Conservation (phyloP, 148 eudicot species). For the Salicornia ramosissima region DNA sequence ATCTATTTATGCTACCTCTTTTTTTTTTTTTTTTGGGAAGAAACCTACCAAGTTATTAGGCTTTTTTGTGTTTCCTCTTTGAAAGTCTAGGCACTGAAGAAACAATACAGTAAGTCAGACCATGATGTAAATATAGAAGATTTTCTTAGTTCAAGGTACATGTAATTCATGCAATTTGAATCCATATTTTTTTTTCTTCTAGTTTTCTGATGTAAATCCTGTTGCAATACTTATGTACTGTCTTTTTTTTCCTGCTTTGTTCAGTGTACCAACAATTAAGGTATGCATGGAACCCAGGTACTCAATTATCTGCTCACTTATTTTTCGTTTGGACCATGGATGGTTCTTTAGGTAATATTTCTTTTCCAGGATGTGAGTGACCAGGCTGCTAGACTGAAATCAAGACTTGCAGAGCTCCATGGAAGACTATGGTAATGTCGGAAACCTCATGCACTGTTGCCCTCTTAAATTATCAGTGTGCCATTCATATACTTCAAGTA, state of each 20-base stretch:
- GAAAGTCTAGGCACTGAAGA: constrained; percentile 59
- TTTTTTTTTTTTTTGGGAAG: no score
- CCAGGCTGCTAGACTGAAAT: constrained; percentile 34
- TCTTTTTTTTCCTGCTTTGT: constrained; percentile 2
- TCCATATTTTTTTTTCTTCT: background rate
- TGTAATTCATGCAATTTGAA: constrained; percentile 2
- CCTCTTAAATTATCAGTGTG: background rate
- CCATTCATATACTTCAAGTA: background rate
- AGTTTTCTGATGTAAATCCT: background rate
- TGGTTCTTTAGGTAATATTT: constrained; percentile 22
- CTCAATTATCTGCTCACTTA: constrained; percentile 8
- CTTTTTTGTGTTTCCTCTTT: constrained; percentile 21
- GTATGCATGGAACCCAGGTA: constrained; percentile 37
- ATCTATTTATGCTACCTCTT: background rate
- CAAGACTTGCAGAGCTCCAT: constrained; percentile 37
- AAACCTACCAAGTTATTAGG: constrained; percentile 24
- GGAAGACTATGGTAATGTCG: constrained; percentile 40
- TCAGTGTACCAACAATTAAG: constrained; percentile 50
- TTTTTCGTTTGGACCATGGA: constrained; percentile 14
- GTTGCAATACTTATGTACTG: background rate
- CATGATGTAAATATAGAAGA: constrained; percentile 59
- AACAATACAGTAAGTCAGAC: constrained; percentile 48
- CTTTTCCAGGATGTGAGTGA: constrained; percentile 37
- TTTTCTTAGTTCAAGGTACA: constrained; percentile 43
- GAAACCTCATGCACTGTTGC: background rate